phyloP scores from a whole-genome alignment of 352 stramenopile genomes.

The Phytophthora tentaculata region DNA sequence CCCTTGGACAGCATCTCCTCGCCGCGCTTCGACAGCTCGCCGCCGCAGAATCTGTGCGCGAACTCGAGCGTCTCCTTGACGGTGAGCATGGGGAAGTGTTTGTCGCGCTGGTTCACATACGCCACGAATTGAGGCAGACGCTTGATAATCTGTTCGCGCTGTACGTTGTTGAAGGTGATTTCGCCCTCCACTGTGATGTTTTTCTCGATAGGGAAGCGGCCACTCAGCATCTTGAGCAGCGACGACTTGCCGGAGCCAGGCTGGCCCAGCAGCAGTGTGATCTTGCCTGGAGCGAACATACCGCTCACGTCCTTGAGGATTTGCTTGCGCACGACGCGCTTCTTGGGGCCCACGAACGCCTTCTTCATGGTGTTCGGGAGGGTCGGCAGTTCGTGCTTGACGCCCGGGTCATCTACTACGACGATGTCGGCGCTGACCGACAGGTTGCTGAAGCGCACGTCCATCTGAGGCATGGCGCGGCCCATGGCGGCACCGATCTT shows the following conservation, averaged over 20 bases:
- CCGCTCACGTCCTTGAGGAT: slow-evolving; percentile 50
- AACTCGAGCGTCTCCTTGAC: slow-evolving; percentile 46
- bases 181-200: slow-evolving; percentile 43
- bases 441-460: not conserved
- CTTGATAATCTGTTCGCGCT: not conserved
- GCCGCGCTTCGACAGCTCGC: slow-evolving; percentile 27
- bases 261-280: slow-evolving; percentile 41
- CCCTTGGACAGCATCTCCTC: slow-evolving; percentile 22
- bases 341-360: slow-evolving; percentile 28
- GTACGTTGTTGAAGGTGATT: not conserved
- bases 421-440: not conserved
- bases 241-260: slow-evolving; percentile 42
- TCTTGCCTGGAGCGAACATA: slow-evolving; percentile 38
- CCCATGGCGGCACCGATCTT: slow-evolving; percentile 34
- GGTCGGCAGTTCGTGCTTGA: slow-evolving; percentile 36
- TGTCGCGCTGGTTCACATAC: slow-evolving; percentile 24
- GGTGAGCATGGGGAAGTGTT: slow-evolving; percentile 31
- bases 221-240: slow-evolving; percentile 52
- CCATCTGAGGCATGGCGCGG: slow-evolving; percentile 16
- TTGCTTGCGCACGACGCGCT: slow-evolving; percentile 31
- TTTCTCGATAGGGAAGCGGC: slow-evolving; percentile 40
- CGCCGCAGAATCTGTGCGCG: slow-evolving; percentile 33
- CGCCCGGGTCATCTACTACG: not conserved
- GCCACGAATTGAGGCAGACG: not conserved
- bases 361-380: slow-evolving; percentile 45